A percentile compares a stretch with the other conserved stretches of the same genome.
phyloP scores from a whole-genome alignment of 2,329 filamentous ascomycete species.

The Fonsecaea monophora region DNA sequence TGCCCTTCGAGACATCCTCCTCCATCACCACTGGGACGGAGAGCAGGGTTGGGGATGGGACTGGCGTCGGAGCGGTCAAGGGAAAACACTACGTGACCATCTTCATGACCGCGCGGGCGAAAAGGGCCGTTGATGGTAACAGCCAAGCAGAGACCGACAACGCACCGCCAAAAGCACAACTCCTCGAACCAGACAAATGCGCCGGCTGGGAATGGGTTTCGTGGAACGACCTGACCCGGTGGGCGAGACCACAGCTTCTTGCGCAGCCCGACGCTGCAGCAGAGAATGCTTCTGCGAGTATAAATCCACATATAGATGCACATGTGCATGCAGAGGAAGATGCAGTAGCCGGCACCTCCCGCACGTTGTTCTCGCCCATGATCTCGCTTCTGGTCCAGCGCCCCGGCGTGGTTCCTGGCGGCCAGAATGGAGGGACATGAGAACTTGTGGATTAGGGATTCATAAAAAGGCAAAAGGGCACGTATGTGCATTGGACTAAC shows the following conservation, averaged over 20 bases:
- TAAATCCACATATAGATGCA: too few species aligned
- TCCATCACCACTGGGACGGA: neutral
- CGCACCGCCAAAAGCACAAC: constrained; percentile 40
- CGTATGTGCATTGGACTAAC: too few species aligned
- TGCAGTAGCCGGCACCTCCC: neutral
- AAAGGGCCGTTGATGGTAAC: constrained; percentile 50
- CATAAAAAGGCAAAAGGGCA: too few species aligned
- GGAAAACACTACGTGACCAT: constrained; percentile 77
- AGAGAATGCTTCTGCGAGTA: too few species aligned
- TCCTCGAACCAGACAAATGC: constrained; percentile 61
- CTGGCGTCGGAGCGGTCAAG: constrained; percentile 40
- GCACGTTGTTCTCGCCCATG: constrained; percentile 56
- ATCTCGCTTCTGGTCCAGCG: constrained; percentile 54
- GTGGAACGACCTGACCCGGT: constrained; percentile 56
- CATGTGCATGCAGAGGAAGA: neutral
- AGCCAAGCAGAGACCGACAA: constrained; percentile 37
- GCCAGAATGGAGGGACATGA: neutral
- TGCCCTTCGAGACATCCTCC: constrained; percentile 46
- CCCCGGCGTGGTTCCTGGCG: constrained; percentile 43
- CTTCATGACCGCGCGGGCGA: constrained; percentile 65
- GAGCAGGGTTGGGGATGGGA: neutral
- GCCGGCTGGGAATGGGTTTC: constrained; percentile 61
- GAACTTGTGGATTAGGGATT: too few species aligned
- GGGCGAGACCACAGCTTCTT: constrained; percentile 41
- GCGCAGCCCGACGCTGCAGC: neutral